Evolutionary conservation across 2,329 filamentous ascomycete genomes (phyloP).

Genomic region (Sphaerostilbella broomeana): DNA sequence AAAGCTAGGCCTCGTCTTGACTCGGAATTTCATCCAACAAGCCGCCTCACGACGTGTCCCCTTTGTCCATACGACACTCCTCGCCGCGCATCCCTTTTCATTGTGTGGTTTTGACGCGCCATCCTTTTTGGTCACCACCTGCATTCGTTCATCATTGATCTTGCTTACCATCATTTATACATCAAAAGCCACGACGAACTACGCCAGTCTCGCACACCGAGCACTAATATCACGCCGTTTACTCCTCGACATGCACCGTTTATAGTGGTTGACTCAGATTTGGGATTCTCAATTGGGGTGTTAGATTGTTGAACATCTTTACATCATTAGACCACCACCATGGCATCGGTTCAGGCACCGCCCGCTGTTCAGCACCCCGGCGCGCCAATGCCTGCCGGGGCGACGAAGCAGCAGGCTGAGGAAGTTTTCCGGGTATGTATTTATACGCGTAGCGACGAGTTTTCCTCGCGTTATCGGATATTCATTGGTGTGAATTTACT

Average conservation of each 20-base stretch:
- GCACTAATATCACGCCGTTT: slow-evolving; percentile 4
- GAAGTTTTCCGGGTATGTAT: slow-evolving; percentile 60
- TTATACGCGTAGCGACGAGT: slow-evolving; percentile 4
- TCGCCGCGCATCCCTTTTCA: slow-evolving; percentile 15
- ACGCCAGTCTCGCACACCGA: slow-evolving; percentile 21
- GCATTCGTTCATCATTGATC: slow-evolving; percentile 3
- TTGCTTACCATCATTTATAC: slow-evolving; percentile 1
- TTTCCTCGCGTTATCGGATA: slow-evolving; percentile 4
- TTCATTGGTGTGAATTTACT: neutral
- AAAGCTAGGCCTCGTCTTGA: neutral
- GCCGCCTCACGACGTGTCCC: slow-evolving; percentile 25
- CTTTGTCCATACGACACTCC: slow-evolving; percentile 16
- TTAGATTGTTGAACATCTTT: slow-evolving; percentile 17
- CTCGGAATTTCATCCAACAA: slow-evolving; percentile 16
- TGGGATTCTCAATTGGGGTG: slow-evolving; percentile 20
- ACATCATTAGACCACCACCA: slow-evolving; percentile 37
- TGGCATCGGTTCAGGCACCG: slow-evolving; percentile 75
- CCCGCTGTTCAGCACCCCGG: slow-evolving; percentile 62
- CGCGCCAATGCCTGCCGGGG: slow-evolving; percentile 55
- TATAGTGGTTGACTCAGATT: slow-evolving; percentile 23
- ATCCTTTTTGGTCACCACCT: slow-evolving; percentile 3
- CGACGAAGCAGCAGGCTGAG: slow-evolving; percentile 72
- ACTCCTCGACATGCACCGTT: slow-evolving; percentile 34
- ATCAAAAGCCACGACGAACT: no score
- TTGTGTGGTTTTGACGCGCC: slow-evolving; percentile 22